Evolutionary conservation across 305 asterid genomes (phyloP), one percentile per base, ranked within the genome.

Genomic region (Solanum aculeatissimum): DNA sequence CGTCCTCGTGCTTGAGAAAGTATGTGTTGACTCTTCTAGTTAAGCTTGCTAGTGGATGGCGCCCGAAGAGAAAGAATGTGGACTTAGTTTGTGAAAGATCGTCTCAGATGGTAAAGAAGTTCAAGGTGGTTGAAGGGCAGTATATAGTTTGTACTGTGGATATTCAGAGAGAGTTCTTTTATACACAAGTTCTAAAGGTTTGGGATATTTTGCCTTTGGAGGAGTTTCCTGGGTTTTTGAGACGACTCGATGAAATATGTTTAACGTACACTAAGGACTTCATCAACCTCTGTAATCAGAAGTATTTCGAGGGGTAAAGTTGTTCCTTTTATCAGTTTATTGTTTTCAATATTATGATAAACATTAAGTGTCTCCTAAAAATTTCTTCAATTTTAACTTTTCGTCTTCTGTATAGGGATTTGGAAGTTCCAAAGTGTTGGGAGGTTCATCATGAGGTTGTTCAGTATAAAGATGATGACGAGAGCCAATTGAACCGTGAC

Each of bases 1-100:
- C 14, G 35, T 71, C 87, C 9, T 82, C 87, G 14, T 69, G 43
- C 19, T 32, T 83, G 70, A 92, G 88, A 87, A 93, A 87, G 84
- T 85, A 87, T 75, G 91, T 85, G 68, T 66, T 91, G 25, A 84
- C 84, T 53, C 83, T 91, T 49, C 83, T 94, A 55, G 86, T 91
- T 81, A 92, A 89, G 86, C 92, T 93, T 83, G 92, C 96, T 54
- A 68, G 88, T 66, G 97, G 98, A 62, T 93, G 98, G 98, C 90
- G 97, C 77, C 98, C 96, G 11, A 90, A 89, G 91, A 93, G 88
- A 84, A 81, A 81, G 83, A 88, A 84, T 13, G 89, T 91, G 84
- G 94, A 93, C 83, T 69, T 70, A 85, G 62, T 69, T 42, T 90
- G 93, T 57, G 87, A 89, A 84, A 84, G 40, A 83, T 93, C 94